phyloP scores from a whole-genome alignment of 495 filamentous ascomycete genomes.

The Aspergillus funiculosus region DNA sequence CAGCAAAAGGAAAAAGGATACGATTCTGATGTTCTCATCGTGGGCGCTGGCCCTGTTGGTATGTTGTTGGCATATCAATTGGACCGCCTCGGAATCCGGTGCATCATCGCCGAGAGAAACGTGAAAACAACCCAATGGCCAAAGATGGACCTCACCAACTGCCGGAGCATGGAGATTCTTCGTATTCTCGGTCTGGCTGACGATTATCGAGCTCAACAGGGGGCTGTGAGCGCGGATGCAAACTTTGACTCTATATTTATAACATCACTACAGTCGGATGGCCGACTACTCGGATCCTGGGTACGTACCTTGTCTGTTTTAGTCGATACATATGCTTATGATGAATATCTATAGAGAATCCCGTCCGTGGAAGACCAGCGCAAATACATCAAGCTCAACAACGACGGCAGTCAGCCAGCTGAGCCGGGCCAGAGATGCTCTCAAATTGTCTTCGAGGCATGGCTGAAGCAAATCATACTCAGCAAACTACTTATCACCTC shows the following conservation, averaged over 20 bases:
- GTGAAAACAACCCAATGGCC: slow-evolving; percentile 41
- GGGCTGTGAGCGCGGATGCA: neutral
- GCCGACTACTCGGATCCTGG: slow-evolving; percentile 1
- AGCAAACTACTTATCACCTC: slow-evolving; percentile 2
- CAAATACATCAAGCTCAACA: slow-evolving; percentile 4
- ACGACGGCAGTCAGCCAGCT: slow-evolving; percentile 12
- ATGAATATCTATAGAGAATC: too few species aligned
- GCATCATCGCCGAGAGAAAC: slow-evolving; percentile 68
- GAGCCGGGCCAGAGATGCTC: slow-evolving; percentile 21
- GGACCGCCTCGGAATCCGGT: slow-evolving; percentile 21
- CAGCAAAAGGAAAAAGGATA: too few species aligned
- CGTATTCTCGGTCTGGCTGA: slow-evolving; percentile 25
- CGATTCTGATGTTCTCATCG: too few species aligned
- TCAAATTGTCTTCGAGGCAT: slow-evolving; percentile 20
- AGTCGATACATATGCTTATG: neutral
- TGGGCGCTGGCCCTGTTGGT: slow-evolving; percentile 8
- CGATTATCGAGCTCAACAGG: slow-evolving; percentile 4
- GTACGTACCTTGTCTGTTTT: neutral
- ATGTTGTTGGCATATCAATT: slow-evolving; percentile 5
- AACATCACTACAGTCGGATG: neutral
- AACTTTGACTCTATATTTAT: slow-evolving; percentile 2
- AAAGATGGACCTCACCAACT: slow-evolving; percentile 35
- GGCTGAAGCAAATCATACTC: slow-evolving; percentile 12
- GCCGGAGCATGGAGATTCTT: slow-evolving; percentile 31
- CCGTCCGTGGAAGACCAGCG: slow-evolving; percentile 6